Base-by-base conservation (phyloP, 345 rosid genomes). In the Melastoma malabathricum region DNA sequence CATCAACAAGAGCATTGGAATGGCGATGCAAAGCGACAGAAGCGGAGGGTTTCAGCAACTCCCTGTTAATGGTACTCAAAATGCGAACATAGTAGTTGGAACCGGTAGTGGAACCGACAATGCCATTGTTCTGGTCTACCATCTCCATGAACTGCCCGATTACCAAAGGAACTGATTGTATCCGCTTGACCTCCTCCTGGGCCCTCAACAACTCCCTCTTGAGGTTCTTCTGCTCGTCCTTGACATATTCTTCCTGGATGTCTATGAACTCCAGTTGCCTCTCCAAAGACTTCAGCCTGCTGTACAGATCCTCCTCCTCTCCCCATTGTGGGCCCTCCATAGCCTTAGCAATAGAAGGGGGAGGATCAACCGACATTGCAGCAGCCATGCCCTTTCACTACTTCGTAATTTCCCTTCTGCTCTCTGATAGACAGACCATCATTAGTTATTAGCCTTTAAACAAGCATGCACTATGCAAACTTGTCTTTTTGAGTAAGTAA, bases 61-160 rank as follows among this genome's bases (percentile, higher is more conserved):
- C 98, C 44, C 98, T 69, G 58, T 92, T 82, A 50, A 92, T 87
- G 15, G 98, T 92, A 59, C 98, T 92, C 48, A 92, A 75, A 58
- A 87, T 92, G 57, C 98, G 62, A 0, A 92, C 98, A 62, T 86
- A 92, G 55, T 92, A 92, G 64, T 92, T 92, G 29, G 98, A 92
- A 1, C 98, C 98, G 1, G 98, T 92, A 27, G 98, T 92, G 49
- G 98, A 92, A n/a, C 98, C 98, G 3, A 92, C 98, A 52, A 92
- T 92, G 31, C 98, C 98, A 68, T 92, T 82, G 72, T 87, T 92
- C 75, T 82, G 93, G 68, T 92, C 96, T 6, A 92, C 98, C 98
- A 92, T 92, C 78, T 92, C 98, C 98, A 92, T 92, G 71, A 92
- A 92, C 68, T 92, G 98, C 5, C 98, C 98, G 12, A 90, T 86